Percentiles rank a stretch among this genome's conserved stretches.
phyloP scores from a whole-genome alignment of 306 rosid species.

The peach (Prunus persica) region DNA sequence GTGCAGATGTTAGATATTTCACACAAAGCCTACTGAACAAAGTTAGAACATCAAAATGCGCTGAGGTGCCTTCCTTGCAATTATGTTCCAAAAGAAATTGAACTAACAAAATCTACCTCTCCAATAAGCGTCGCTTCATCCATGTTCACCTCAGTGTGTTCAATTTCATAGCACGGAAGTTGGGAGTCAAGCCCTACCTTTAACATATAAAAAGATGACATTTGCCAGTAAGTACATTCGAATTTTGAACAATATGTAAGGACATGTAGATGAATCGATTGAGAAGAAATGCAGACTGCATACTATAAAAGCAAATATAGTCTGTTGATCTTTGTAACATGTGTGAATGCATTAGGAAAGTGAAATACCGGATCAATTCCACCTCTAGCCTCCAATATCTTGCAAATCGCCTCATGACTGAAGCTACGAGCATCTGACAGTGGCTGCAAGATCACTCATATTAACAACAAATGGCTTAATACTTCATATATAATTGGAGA shows the following conservation, averaged over 20 bases:
- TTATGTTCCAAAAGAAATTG: not conserved
- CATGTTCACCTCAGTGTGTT: constrained; percentile 22
- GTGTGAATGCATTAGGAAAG: not conserved
- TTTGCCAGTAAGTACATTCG: not conserved
- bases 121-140: constrained; percentile 27
- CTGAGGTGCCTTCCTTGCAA: not conserved
- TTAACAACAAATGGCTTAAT: not conserved
- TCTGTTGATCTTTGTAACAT: not conserved
- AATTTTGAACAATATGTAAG: not conserved
- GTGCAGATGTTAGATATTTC: not conserved
- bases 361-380: constrained; percentile 30
- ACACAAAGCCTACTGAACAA: not conserved
- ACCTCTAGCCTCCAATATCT: constrained; percentile 24
- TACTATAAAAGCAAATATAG: not conserved
- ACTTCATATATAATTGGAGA: not conserved
- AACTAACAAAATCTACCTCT: constrained; percentile 19
- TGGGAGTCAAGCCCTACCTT: constrained; percentile 32
- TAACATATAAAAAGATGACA: not conserved
- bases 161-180: constrained; percentile 25
- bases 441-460: constrained; percentile 19
- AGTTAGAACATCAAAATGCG: not conserved
- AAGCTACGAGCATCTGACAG: constrained; percentile 31
- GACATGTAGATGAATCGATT: not conserved
- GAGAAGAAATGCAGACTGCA: not conserved
- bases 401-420: constrained; percentile 20